A percentile compares a stretch with the other conserved stretches of the same genome.
Evolutionary conservation across 2,329 filamentous ascomycete genomes (phyloP).

Genomic region (Aspergillus neotritici): DNA sequence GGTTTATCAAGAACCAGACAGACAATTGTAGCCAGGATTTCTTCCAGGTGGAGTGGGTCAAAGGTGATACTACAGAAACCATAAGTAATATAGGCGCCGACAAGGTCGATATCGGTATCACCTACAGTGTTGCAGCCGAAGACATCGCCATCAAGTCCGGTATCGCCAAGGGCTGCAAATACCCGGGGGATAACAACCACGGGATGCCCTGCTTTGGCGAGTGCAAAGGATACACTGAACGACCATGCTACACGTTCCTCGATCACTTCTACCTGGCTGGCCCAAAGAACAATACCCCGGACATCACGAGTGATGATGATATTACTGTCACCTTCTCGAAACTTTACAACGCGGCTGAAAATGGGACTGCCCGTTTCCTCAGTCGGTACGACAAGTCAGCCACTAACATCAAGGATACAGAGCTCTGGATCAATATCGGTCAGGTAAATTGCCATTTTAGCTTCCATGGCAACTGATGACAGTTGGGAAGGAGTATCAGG

Average conservation of each 20-base stretch:
- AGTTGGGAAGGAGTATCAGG: too few species aligned
- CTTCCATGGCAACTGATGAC: background rate
- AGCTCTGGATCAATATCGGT: conserved; percentile 44
- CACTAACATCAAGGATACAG: conserved; percentile 46
- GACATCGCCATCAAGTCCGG: conserved; percentile 40
- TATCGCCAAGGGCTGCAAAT: conserved; percentile 21
- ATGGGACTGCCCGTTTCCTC: conserved; percentile 36
- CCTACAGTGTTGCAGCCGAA: conserved; percentile 42
- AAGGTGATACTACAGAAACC: conserved; percentile 43
- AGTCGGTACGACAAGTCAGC: conserved; percentile 47
- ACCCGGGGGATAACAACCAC: background rate
- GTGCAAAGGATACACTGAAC: background rate
- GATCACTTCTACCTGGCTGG: conserved; percentile 46
- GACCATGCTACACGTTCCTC: conserved; percentile 42
- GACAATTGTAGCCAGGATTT: conserved; percentile 9
- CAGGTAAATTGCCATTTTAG: conserved; percentile 23
- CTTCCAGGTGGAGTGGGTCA: conserved; percentile 44
- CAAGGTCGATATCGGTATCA: conserved; percentile 43
- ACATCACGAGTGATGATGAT: conserved; percentile 25
- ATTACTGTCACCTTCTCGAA: conserved; percentile 32
- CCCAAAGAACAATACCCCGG: conserved; percentile 30
- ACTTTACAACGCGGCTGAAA: conserved; percentile 33
- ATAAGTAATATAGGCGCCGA: conserved; percentile 41
- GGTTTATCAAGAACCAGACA: conserved; percentile 31
- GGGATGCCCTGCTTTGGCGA: conserved; percentile 1